Evolutionary conservation across 2,329 filamentous ascomycete genomes (phyloP).

Genomic region (Beauveria medogensis): DNA sequence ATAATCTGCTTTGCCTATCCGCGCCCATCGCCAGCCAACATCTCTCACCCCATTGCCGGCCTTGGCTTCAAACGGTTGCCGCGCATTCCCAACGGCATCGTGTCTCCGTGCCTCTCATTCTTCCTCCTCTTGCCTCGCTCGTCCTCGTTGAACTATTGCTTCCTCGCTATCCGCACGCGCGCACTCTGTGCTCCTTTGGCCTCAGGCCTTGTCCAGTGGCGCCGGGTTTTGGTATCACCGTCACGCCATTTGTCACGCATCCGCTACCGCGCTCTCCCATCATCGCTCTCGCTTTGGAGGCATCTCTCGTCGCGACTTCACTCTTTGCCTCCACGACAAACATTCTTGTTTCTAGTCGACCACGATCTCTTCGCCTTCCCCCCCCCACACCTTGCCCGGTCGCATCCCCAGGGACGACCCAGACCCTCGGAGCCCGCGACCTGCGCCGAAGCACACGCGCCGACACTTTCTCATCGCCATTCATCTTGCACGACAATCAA

Average conservation of each 20-base stretch:
- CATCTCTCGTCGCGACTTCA: background rate
- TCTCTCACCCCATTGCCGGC: slow-evolving; percentile 5
- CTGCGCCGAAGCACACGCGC: slow-evolving; percentile 4
- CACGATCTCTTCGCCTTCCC: background rate
- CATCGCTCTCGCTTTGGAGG: slow-evolving; percentile 11
- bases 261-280: slow-evolving; percentile 9
- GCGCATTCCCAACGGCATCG: slow-evolving; percentile 4
- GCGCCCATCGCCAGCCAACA: slow-evolving; percentile 8
- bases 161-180: slow-evolving; percentile 7
- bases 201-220: slow-evolving; percentile 4
- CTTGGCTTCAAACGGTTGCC: background rate
- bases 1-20: slow-evolving; percentile 8
- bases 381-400: background rate
- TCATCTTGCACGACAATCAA: background rate
- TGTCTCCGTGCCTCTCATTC: slow-evolving; percentile 2
- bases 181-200: slow-evolving; percentile 2
- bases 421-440: slow-evolving; percentile 2
- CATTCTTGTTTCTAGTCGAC: background rate
- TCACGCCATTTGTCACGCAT: slow-evolving; percentile 11
- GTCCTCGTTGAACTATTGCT: background rate
- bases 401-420: slow-evolving; percentile 15
- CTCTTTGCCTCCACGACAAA: background rate
- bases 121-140: background rate
- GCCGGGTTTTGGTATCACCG: slow-evolving; percentile 6
- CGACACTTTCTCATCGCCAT: background rate